Evolutionary conservation across 108 stramenopile genomes (phyloP).

Genomic region (Cyclotella baltica): DNA sequence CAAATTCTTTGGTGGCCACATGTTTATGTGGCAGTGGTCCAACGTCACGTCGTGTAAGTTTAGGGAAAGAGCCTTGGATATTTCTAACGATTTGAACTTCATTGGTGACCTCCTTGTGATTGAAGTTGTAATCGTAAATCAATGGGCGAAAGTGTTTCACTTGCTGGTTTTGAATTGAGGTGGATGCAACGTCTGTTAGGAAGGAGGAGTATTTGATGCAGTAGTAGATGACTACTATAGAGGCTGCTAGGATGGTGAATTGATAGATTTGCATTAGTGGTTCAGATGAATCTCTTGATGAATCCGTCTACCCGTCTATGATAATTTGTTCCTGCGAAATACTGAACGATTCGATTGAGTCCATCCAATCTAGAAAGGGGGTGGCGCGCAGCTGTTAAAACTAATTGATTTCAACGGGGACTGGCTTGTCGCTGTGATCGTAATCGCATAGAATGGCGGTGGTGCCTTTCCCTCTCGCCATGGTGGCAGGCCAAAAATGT

Average conservation of each 20-base stretch:
- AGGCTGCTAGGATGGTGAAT: background rate
- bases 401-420: no score
- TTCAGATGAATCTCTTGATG: no score
- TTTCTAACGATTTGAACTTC: background rate
- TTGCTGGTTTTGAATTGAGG: background rate
- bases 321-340: background rate
- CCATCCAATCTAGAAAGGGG: no score
- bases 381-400: no score
- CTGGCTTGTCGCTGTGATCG: no score
- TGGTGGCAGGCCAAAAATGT: no score
- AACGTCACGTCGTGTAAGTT: background rate
- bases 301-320: background rate
- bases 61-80: background rate
- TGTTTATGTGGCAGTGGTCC: background rate
- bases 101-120: background rate
- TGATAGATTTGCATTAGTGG: background rate
- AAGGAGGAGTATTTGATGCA: background rate
- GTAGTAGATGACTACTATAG: background rate
- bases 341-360: no score
- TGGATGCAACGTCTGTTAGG: background rate
- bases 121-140: background rate
- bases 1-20: background rate
- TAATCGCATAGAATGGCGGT: no score
- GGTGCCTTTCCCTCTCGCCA: no score
- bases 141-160: background rate